Evolutionary conservation across 169 alveolate genomes (phyloP).

Genomic region (Eimeria falciformis): DNA sequence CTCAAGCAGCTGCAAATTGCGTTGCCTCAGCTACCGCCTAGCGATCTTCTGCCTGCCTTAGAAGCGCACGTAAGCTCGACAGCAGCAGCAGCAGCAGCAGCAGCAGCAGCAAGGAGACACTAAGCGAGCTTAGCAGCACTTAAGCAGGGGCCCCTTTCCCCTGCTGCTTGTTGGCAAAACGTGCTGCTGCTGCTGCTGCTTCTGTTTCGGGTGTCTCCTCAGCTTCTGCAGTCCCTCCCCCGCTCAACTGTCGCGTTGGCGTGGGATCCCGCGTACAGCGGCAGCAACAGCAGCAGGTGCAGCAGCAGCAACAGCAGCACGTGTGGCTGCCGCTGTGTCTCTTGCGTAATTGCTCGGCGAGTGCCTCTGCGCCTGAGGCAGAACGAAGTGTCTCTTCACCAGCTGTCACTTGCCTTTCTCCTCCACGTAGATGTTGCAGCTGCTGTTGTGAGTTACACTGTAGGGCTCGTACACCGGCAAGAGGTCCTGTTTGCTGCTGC

Average conservation of each 20-base stretch:
- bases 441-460: neutral
- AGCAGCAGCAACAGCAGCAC: slow-evolving; percentile 7
- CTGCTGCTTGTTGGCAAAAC: neutral
- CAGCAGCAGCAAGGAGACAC: neutral
- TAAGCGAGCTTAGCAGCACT: neutral
- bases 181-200: slow-evolving; percentile 36
- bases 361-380: neutral
- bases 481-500: neutral
- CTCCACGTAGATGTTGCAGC: neutral
- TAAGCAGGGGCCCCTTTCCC: neutral
- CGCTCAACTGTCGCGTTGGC: neutral
- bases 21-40: slow-evolving; percentile 1
- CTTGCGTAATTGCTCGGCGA: neutral
- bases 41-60: neutral
- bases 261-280: neutral
- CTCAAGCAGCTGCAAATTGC: slow-evolving; percentile 9
- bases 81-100: slow-evolving; percentile 19
- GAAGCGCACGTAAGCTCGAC: neutral
- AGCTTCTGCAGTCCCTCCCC: slow-evolving; percentile 20
- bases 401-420: neutral
- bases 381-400: neutral
- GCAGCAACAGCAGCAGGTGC: slow-evolving; percentile 7
- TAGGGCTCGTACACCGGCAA: neutral
- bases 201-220: neutral
- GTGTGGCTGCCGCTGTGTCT: slow-evolving; percentile 11